Evolutionary conservation across 768 basidiomycete genomes (phyloP).

Genomic region (Lactifluus hygrophoroides): DNA sequence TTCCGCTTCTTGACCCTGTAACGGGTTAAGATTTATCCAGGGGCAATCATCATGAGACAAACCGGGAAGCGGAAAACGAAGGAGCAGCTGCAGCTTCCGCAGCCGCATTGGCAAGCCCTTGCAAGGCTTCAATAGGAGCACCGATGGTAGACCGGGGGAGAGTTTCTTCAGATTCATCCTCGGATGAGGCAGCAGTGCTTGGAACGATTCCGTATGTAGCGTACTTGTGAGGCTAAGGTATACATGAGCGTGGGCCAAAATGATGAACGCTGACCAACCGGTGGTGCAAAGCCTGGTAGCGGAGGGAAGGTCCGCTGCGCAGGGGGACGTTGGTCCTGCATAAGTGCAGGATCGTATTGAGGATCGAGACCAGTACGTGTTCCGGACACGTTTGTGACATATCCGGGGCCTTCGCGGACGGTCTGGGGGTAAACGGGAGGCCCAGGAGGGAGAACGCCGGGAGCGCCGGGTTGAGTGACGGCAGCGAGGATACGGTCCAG

Average conservation of each 20-base stretch:
- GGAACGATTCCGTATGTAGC: slow-evolving; percentile 86
- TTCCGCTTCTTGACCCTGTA: slow-evolving; percentile 75
- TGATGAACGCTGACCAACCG: slow-evolving; percentile 40
- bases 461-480: slow-evolving; percentile 32
- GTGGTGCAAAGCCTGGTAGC: slow-evolving; percentile 86
- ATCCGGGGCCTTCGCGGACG: slow-evolving; percentile 20
- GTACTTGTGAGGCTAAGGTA: slow-evolving; percentile 73
- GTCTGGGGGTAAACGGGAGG: slow-evolving; percentile 19
- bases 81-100: slow-evolving; percentile 85
- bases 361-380: slow-evolving; percentile 24
- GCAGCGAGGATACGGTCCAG: slow-evolving; percentile 73
- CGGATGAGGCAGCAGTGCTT: slow-evolving; percentile 74
- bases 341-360: slow-evolving; percentile 25
- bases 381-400: slow-evolving; percentile 21
- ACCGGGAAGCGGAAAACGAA: slow-evolving; percentile 57
- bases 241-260: slow-evolving; percentile 14
- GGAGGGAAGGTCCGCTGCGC: slow-evolving; percentile 57
- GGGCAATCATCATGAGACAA: slow-evolving; percentile 6
- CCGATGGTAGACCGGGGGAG: slow-evolving; percentile 76
- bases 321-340: slow-evolving; percentile 26
- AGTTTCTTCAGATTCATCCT: slow-evolving; percentile 88
- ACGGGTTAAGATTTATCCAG: neutral
- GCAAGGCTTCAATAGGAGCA: slow-evolving; percentile 90
- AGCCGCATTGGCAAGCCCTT: slow-evolving; percentile 90
- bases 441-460: slow-evolving; percentile 25